Conservation (phyloP, 495 filamentous ascomycete genomes). For the Lepraria neglecta region DNA sequence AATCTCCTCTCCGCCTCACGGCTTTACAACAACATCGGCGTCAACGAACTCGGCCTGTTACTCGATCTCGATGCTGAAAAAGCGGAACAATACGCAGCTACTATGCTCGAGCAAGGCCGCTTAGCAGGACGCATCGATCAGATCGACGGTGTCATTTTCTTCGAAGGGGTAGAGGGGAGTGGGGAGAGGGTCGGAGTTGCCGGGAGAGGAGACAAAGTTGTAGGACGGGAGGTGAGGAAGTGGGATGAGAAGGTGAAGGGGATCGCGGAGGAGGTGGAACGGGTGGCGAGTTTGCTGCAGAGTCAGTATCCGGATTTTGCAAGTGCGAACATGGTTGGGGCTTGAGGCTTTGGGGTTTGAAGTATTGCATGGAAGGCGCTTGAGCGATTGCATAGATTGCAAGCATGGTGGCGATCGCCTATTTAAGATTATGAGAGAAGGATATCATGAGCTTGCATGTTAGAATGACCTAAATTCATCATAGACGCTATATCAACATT, state of each 20-base stretch:
- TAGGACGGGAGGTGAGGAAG: conserved; percentile 63
- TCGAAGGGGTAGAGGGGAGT: conserved; percentile 64
- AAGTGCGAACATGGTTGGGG: background rate
- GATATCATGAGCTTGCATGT: too few species aligned
- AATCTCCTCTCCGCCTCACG: conserved; percentile 82
- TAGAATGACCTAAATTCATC: too few species aligned
- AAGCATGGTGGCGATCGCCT: too few species aligned
- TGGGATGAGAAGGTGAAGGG: conserved; percentile 88
- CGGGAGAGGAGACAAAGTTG: conserved; percentile 46
- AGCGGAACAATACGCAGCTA: conserved; percentile 85
- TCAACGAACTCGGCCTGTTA: conserved; percentile 67
- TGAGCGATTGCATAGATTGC: conserved; percentile 1
- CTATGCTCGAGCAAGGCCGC: conserved; percentile 92
- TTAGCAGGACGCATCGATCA: conserved; percentile 87
- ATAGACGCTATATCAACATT: too few species aligned
- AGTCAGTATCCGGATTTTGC: conserved; percentile 53
- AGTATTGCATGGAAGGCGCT: conserved; percentile 1
- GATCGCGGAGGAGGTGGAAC: conserved; percentile 82
- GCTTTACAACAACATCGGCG: conserved; percentile 82
- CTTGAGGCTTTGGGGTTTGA: background rate
- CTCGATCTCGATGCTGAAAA: conserved; percentile 72
- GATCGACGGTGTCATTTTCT: conserved; percentile 81
- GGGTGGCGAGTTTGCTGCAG: conserved; percentile 68
- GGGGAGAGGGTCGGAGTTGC: conserved; percentile 40
- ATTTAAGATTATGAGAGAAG: too few species aligned